Base-by-base conservation (phyloP, 2,329 filamentous ascomycete species). In the Fusarium palustre region DNA sequence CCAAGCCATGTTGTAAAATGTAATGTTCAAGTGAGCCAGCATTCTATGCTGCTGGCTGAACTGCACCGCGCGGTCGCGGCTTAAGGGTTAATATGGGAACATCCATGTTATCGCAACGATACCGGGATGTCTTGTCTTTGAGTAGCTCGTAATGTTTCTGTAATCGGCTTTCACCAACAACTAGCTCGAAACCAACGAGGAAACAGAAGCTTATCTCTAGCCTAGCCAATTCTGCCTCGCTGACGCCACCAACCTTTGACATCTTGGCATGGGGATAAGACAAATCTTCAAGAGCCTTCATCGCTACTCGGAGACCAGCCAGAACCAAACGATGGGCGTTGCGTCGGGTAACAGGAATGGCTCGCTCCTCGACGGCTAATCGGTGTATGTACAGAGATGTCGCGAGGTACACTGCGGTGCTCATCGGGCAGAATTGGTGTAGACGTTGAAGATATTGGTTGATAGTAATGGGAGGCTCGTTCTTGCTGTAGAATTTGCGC, bases 271-370 rank as follows among this genome's bases (percentile, higher is more conserved):
- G 95, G 11, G 92, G 88, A 81, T 97, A 97, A 72, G 91, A 92
- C 55, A 95, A 86, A 78, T 98, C 95, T 79, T 99, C 95, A n/a
- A 97, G 82, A 1, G 93, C 92, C 81, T 98, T 99, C 87, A 94
- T 96, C 16, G 95, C 94, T 5, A 97, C 92, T 36, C 94, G 85
- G 55, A 97, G 84, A 9, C 92, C 92, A 0, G 93, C 94, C 18
- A 99, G 86, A 33, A 97, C 85, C 10, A 98, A 83, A 4, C 96
- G 89, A 78, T 99, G 95, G 65, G 93, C 91, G 67, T 97, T 98
- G 59, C 93, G 88, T 59, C 87, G 86, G 4, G 94, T 97, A 10
- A 97, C 91, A 1, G 91, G 90, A 24, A 98, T 91, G 25, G 91
- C 87, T 70, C 88, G 88, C 76, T 97, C 92, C 45, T 91, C 85